These are phyloP conservation scores for Chaetomium strumarium DNA, from an alignment of 2,329 filamentous ascomycete genomes.

Conservation along the genomic window DNA sequence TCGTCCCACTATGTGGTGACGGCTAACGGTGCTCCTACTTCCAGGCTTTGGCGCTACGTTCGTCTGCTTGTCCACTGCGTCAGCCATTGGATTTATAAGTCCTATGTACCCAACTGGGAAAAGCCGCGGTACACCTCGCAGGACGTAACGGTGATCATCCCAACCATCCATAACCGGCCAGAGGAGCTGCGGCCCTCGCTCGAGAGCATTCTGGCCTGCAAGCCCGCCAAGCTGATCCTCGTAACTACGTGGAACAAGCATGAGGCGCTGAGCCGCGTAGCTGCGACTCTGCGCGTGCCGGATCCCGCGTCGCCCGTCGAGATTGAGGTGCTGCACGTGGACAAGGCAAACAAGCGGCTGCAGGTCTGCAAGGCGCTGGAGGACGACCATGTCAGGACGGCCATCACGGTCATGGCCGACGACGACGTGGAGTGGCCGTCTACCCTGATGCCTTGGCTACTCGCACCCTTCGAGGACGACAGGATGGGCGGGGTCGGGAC, in stretches of 20 bases:
- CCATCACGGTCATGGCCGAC: constrained; percentile 87
- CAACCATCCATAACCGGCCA: constrained; percentile 82
- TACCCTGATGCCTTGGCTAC: constrained; percentile 81
- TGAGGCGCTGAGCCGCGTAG: constrained; percentile 61
- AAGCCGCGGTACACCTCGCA: constrained; percentile 72
- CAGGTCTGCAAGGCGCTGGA: constrained; percentile 87
- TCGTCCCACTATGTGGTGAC: neutral
- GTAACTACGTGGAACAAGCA: constrained; percentile 82
- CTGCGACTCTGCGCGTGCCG: constrained; percentile 44
- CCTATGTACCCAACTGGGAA: constrained; percentile 66
- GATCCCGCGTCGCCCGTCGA: constrained; percentile 40
- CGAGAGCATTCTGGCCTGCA: constrained; percentile 65
- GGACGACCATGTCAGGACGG: constrained; percentile 64
- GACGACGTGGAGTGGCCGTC: constrained; percentile 92
- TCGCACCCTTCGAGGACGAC: constrained; percentile 83
- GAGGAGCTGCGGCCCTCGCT: constrained; percentile 79
- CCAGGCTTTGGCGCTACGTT: constrained; percentile 79
- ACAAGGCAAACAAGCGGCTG: constrained; percentile 89
- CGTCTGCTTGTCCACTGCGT: constrained; percentile 79
- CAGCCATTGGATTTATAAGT: constrained; percentile 82
- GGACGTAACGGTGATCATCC: constrained; percentile 91
- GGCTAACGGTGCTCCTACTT: constrained; percentile 17
- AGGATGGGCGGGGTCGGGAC: constrained; percentile 86
- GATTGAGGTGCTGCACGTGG: constrained; percentile 68
- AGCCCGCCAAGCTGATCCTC: constrained; percentile 68